A percentile compares a stretch with the other conserved stretches of the same genome.
Evolutionary conservation across 306 rosid genomes (phyloP).

Genomic region (Quercus berberidifolia): DNA sequence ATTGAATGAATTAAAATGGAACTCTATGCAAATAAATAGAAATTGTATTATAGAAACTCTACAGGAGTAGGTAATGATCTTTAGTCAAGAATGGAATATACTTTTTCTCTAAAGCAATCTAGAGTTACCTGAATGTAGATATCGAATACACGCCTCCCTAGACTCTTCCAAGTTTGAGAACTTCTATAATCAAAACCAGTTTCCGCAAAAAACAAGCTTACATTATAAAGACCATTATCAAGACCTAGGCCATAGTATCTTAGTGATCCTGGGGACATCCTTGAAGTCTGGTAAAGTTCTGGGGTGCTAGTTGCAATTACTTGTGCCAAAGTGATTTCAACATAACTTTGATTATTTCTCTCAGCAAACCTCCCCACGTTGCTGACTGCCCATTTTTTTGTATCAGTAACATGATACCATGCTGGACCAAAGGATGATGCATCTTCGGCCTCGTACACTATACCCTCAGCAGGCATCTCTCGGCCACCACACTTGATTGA

Average conservation of each 20-base stretch:
- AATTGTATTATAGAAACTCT: no score
- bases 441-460: constrained; percentile 11
- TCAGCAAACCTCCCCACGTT: constrained; percentile 9
- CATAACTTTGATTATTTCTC: constrained; percentile 7
- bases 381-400: constrained; percentile 24
- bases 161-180: constrained; percentile 51
- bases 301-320: constrained; percentile 26
- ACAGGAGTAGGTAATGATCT: not conserved
- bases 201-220: constrained; percentile 69
- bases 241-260: constrained; percentile 82
- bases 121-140: constrained; percentile 64
- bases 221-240: constrained; percentile 60
- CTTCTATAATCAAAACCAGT: constrained; percentile 25
- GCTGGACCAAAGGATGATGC: constrained; percentile 8
- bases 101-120: not conserved
- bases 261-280: constrained; percentile 70
- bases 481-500: constrained; percentile 15
- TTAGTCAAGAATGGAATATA: not conserved
- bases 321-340: constrained; percentile 6
- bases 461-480: constrained; percentile 1
- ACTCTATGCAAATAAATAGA: no score
- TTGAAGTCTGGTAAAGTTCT: constrained; percentile 58
- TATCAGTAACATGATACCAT: not conserved
- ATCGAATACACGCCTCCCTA: constrained; percentile 69
- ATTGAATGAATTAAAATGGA: no score